Evolutionary conservation across 164 flowering plant genomes (phyloP).

Genomic region (Brasenia schreberi): DNA sequence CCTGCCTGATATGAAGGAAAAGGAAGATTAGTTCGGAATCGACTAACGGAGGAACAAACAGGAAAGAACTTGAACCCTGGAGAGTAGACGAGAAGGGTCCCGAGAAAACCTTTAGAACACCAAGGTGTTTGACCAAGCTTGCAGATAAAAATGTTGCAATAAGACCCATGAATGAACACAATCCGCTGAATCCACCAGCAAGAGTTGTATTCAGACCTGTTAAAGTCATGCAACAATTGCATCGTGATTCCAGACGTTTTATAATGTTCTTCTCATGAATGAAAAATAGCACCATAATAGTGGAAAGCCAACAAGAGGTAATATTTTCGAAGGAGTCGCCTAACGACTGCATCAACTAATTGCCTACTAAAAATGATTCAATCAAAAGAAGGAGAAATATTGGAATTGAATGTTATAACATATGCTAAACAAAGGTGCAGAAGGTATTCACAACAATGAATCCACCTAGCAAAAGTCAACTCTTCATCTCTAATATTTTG

Average conservation of each 20-base stretch:
- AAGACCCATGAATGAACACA: conserved; percentile 97
- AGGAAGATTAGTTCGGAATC: not conserved
- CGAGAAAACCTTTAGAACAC: conserved; percentile 68
- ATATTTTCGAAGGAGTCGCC: too few species aligned
- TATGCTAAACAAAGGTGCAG: too few species aligned
- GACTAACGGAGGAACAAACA: not conserved
- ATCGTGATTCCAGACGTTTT: not conserved
- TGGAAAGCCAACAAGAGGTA: not conserved
- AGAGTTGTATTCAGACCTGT: conserved; percentile 85
- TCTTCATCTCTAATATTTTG: too few species aligned
- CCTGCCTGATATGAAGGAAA: conserved; percentile 58
- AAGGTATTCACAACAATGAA: too few species aligned
- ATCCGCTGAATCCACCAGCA: conserved; percentile 87
- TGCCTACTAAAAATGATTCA: not conserved
- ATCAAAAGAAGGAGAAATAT: not conserved
- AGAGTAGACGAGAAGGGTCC: not conserved
- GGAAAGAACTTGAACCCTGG: not conserved
- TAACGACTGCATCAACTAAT: not conserved
- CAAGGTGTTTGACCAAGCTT: conserved; percentile 53
- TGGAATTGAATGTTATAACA: too few species aligned
- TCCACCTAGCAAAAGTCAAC: too few species aligned
- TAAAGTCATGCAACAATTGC: conserved; percentile 2
- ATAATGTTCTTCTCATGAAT: not conserved
- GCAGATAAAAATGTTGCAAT: conserved; percentile 94
- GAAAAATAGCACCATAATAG: not conserved